Evolutionary conservation across 495 filamentous ascomycete genomes (phyloP), one percentile per base, ranked within the genome.

Genomic region (Penicillium steckii): DNA sequence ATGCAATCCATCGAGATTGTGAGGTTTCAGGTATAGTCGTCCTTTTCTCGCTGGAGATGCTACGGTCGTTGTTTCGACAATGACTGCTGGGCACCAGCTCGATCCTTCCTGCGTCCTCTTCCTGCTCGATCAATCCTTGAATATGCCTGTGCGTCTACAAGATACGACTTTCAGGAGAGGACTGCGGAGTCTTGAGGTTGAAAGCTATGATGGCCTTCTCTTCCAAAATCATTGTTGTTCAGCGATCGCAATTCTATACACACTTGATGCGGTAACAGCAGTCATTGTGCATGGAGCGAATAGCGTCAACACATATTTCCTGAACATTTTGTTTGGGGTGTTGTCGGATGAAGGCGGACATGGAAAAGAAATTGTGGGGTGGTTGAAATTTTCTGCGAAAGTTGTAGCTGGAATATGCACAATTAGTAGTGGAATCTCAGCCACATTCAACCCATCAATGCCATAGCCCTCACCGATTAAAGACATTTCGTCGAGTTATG

Each of bases 201-300:
- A 87, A 89, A 81, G 77, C 64, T 40, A 52, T 42, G 53, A 8
- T 46, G 21, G 59, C 78, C 80, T 91, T 90, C 87, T 85, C 86
- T 80, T 87, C 85, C 64, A 92, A 95, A 91, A 79, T 26, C 51
- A 91, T 86, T 86, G 87, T 87, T 85, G 70, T 59, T 29, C 57
- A 68, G 77, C 78, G 73, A 66, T 74, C 68, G 66, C 62, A 48
- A 47, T 52, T 54, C 59, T 15, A 24, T 38, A 44, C 49, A 43
- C 22, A 27, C 17, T 50, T 40, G 54, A 57, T 67, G 56, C 35
- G 53, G 61, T 60, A 60, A 60, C 3, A 62, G 52, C 54, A 60
- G 45, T 53, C 45, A 51, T 21, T 55, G 33, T 23, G 24, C 18
- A 19, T 40, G 56, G 50, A 53, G 26, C 65, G 61, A 72, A 71